These are phyloP conservation scores for Linnemannia exigua DNA, from an alignment of 192 early-diverging fungal genomes.

Conservation along the genomic window DNA sequence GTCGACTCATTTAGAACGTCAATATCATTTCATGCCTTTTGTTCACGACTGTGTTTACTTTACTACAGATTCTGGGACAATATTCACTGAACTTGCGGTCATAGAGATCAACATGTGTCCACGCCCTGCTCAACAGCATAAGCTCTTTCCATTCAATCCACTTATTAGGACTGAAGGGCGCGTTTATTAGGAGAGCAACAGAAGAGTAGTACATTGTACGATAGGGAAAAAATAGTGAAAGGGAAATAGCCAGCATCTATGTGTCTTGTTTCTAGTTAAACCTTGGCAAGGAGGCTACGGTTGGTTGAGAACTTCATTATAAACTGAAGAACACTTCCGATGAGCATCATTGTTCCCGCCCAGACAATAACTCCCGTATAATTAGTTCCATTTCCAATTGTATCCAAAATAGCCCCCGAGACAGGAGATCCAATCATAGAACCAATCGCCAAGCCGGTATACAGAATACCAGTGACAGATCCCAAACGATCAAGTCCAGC, in stretches of 20 bases:
- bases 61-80: too few relatives aligned
- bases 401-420: slow-evolving; percentile 50
- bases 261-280: slow-evolving; percentile 8
- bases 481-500: slow-evolving; percentile 37
- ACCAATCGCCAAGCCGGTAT: slow-evolving; percentile 52
- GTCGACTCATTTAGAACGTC: too few relatives aligned
- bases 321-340: slow-evolving; percentile 32
- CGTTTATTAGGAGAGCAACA: too few relatives aligned
- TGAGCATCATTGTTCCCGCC: slow-evolving; percentile 30
- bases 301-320: slow-evolving; percentile 25
- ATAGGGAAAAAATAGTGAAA: neutral
- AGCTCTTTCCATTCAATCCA: too few relatives aligned
- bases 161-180: too few relatives aligned
- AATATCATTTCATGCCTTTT: too few relatives aligned
- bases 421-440: slow-evolving; percentile 37
- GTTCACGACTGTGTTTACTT: too few relatives aligned
- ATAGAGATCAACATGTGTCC: too few relatives aligned
- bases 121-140: too few relatives aligned
- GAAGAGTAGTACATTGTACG: neutral
- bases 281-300: slow-evolving; percentile 26
- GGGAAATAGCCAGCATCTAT: neutral
- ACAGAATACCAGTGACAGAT: slow-evolving; percentile 44
- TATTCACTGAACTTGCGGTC: too few relatives aligned
- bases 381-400: slow-evolving; percentile 30
- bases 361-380: slow-evolving; percentile 47